phyloP scores from a whole-genome alignment of 192 early-diverging fungal genomes.

The Backusella macrospora region DNA sequence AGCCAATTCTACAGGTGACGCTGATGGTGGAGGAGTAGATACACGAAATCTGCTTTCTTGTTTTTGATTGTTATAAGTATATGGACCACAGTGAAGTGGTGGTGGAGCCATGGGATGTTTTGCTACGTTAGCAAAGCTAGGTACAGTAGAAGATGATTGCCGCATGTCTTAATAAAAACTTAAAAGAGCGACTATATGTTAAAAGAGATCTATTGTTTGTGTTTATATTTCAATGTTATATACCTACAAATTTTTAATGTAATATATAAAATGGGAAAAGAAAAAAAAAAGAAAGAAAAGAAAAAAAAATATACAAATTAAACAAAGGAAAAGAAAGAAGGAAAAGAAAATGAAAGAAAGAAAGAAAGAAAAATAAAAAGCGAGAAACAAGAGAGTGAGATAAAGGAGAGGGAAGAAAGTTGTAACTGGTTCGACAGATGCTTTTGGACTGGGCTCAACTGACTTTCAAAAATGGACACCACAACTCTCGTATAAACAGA shows the following conservation, averaged over 20 bases:
- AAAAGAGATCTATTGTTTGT: constrained; percentile 3
- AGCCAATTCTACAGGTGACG: constrained; percentile 18
- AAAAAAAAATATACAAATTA: background rate
- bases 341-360: background rate
- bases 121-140: constrained; percentile 9
- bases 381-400: background rate
- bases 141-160: constrained; percentile 15
- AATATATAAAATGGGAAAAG: background rate
- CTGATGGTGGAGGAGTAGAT: constrained; percentile 15
- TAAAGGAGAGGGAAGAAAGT: constrained; percentile 7
- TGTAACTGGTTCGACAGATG: background rate
- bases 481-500: constrained; percentile 12
- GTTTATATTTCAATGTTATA: constrained; percentile 6
- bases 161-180: constrained; percentile 12
- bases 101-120: background rate
- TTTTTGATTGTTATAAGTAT: background rate
- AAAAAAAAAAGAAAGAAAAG: background rate
- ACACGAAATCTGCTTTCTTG: constrained; percentile 10
- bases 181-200: background rate
- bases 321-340: background rate
- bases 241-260: constrained; percentile 3
- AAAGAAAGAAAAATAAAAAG: constrained; percentile 17
- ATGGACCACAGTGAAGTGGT: background rate
- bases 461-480: constrained; percentile 12
- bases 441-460: constrained; percentile 37